Conservation (phyloP, 2,329 filamentous ascomycete species). For the Trichophyton schoenleinii region DNA sequence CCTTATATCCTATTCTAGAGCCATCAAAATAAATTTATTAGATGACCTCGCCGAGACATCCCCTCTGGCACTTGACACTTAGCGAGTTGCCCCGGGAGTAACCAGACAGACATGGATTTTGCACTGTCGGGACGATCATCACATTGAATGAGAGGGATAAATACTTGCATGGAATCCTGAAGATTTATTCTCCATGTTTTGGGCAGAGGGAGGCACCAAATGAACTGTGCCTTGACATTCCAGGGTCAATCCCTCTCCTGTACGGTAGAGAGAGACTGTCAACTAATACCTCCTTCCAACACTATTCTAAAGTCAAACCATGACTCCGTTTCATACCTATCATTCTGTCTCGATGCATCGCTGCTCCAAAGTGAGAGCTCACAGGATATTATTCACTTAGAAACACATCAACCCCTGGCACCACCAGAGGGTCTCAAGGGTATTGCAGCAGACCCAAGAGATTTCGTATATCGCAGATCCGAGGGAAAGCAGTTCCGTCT, state of each 20-base stretch:
- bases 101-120: no score
- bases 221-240: not conserved
- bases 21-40: no score
- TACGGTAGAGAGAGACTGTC: not conserved
- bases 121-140: no score
- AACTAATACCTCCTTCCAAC: not conserved
- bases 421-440: not conserved
- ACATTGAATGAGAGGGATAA: no score
- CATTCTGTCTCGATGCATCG: not conserved
- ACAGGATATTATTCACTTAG: not conserved
- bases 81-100: no score
- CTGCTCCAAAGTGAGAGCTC: not conserved
- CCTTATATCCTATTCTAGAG: no score
- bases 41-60: no score
- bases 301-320: no score
- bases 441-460: not conserved
- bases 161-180: no score
- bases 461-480: slow-evolving; percentile 15
- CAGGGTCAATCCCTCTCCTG: not conserved
- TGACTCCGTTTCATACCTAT: not conserved
- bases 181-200: not conserved
- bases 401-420: not conserved
- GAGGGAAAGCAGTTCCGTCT: slow-evolving; percentile 14
- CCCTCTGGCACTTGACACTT: no score
- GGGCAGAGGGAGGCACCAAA: not conserved